These are phyloP conservation scores for Colletotrichum zoysiae DNA, from an alignment of 2,329 filamentous ascomycete species.

Conservation along the genomic window DNA sequence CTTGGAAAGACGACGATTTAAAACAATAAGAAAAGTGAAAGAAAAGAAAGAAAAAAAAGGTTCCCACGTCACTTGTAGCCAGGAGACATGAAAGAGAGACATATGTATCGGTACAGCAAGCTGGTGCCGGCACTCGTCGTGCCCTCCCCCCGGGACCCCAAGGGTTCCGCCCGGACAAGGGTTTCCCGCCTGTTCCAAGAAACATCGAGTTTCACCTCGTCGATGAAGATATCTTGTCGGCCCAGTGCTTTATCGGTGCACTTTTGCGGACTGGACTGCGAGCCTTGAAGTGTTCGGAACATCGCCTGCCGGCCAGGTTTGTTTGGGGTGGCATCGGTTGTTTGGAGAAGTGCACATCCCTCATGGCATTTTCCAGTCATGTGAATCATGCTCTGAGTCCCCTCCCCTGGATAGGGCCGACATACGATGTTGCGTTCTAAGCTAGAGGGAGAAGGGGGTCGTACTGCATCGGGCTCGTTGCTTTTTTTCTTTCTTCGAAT, in stretches of 20 bases:
- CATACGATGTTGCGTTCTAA: not conserved
- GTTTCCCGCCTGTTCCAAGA: not conserved
- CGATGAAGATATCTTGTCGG: not conserved
- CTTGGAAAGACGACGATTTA: constrained; percentile 43
- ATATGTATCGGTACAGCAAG: constrained; percentile 18
- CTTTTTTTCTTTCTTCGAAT: not conserved
- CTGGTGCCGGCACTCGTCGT: not conserved
- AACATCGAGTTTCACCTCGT: constrained; percentile 16
- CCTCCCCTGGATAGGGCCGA: not conserved
- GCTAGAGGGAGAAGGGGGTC: not conserved
- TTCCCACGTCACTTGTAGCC: constrained; percentile 45
- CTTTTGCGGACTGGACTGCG: not conserved
- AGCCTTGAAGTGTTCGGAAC: constrained; percentile 44
- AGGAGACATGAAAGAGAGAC: constrained; percentile 44
- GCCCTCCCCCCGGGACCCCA: constrained; percentile 2
- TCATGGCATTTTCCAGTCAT: not conserved
- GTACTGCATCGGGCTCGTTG: not conserved
- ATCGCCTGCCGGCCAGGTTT: constrained; percentile 14
- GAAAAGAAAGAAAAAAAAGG: constrained; percentile 14
- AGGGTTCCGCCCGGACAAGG: not conserved
- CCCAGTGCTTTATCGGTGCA: not conserved
- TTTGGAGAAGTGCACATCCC: constrained; percentile 10
- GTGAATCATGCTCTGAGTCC: not conserved
- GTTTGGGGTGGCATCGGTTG: constrained; percentile 16
- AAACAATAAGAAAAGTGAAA: too few relatives aligned